These are phyloP conservation scores for Botryosphaeria dothidea DNA, from an alignment of 2,329 filamentous ascomycete genomes.

Conservation along the genomic window DNA sequence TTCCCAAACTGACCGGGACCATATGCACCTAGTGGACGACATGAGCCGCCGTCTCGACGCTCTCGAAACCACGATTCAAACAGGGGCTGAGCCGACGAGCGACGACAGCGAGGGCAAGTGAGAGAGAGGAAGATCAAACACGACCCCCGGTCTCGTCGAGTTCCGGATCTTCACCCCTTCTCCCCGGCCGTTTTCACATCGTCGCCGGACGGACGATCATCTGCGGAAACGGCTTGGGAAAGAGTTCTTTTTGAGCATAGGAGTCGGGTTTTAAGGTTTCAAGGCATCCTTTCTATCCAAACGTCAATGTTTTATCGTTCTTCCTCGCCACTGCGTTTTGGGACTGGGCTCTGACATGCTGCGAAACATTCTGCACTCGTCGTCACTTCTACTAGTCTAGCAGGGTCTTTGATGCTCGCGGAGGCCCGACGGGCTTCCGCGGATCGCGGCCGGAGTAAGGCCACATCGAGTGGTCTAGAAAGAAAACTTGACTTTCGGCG, in stretches of 20 bases:
- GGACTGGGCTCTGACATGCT: no score
- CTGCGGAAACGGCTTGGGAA: no score
- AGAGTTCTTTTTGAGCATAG: background rate
- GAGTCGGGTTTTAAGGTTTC: background rate
- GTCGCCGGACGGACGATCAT: no score
- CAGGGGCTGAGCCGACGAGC: constrained; percentile 37
- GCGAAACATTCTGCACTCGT: no score
- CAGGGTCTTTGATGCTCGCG: no score
- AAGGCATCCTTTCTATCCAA: background rate
- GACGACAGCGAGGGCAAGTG: constrained; percentile 14
- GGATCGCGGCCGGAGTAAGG: background rate
- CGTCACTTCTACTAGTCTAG: no score
- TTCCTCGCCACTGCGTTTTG: background rate
- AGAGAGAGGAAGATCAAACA: background rate
- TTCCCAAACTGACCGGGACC: background rate
- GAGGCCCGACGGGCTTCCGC: background rate
- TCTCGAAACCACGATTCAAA: constrained; percentile 71
- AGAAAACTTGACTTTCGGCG: background rate
- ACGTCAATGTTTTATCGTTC: background rate
- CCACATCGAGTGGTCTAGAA: background rate
- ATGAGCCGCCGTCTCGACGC: constrained; percentile 86
- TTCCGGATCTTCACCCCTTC: background rate
- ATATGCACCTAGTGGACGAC: constrained; percentile 73
- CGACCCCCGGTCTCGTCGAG: background rate
- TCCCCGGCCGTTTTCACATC: background rate